A percentile compares a stretch with the other conserved stretches of the same genome.
Evolutionary conservation across 1,284 basidiomycete species (phyloP).

Genomic region (Tilletiopsis washingtonensis): DNA sequence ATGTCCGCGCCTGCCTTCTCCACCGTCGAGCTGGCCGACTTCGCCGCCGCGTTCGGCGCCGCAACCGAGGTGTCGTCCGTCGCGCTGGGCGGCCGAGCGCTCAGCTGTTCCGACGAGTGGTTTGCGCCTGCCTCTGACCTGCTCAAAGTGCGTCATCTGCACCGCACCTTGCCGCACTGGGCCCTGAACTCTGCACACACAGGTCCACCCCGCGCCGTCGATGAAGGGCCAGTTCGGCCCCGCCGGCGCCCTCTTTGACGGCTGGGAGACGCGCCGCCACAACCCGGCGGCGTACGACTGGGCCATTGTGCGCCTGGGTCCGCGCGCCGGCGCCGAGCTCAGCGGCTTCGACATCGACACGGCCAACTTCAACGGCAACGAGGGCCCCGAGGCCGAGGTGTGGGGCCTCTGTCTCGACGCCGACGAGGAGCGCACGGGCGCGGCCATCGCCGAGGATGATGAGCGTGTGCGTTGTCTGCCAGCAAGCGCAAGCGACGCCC

Average conservation of each 20-base stretch:
- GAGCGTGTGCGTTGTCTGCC: constrained; percentile 12
- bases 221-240: constrained; percentile 90
- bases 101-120: constrained; percentile 85
- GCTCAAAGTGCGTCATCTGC: constrained; percentile 53
- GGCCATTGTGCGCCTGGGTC: constrained; percentile 82
- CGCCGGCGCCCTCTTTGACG: constrained; percentile 86
- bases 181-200: neutral
- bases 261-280: constrained; percentile 88
- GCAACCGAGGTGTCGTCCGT: constrained; percentile 73
- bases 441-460: constrained; percentile 15
- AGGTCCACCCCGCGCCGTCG: constrained; percentile 33
- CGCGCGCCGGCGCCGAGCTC: constrained; percentile 59
- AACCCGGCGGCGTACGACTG: constrained; percentile 84
- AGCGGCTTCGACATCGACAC: constrained; percentile 93
- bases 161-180: neutral
- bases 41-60: constrained; percentile 12
- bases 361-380: constrained; percentile 91
- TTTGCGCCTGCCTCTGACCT: constrained; percentile 81
- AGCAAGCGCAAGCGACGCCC: neutral
- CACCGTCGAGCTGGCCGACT: constrained; percentile 2
- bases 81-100: constrained; percentile 68
- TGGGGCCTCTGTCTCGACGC: constrained; percentile 20
- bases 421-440: constrained; percentile 12
- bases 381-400: constrained; percentile 50
- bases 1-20: no score